Evolutionary conservation across 805 yeast species (phyloP).

Genomic region (Wickerhamiella musiphila): DNA sequence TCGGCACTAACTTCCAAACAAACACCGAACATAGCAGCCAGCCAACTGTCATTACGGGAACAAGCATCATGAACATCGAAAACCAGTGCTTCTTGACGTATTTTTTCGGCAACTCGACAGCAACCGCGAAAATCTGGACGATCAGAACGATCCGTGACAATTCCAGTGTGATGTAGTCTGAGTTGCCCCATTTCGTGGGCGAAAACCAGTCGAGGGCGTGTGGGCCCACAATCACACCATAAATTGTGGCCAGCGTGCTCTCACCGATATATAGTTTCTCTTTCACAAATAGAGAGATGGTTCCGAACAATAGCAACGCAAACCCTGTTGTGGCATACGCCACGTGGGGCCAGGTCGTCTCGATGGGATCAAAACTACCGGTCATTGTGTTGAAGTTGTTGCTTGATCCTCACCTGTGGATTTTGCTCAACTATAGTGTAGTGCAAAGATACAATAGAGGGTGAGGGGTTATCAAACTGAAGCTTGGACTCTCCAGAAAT

Average conservation of each 20-base stretch:
- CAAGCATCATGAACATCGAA: constrained; percentile 52
- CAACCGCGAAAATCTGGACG: constrained; percentile 83
- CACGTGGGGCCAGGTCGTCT: constrained; percentile 51
- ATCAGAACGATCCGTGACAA: constrained; percentile 67
- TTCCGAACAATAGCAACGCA: constrained; percentile 62
- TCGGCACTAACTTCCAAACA: constrained; percentile 61
- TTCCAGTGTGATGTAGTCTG: constrained; percentile 69
- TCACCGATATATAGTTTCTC: constrained; percentile 79
- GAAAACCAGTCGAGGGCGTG: constrained; percentile 69
- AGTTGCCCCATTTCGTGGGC: constrained; percentile 72
- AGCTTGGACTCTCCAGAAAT: too few species aligned
- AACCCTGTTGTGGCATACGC: constrained; percentile 81
- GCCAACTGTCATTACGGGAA: constrained; percentile 82
- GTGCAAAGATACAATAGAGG: too few species aligned
- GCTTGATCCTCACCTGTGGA: too few species aligned
- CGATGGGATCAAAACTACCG: too few species aligned
- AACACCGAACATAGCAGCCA: constrained; percentile 74
- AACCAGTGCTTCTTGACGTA: constrained; percentile 75
- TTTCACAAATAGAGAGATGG: constrained; percentile 65
- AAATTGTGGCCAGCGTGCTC: constrained; percentile 73
- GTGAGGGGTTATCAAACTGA: too few species aligned
- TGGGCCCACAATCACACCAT: constrained; percentile 81
- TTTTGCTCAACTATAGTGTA: too few species aligned
- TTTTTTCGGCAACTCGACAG: constrained; percentile 80
- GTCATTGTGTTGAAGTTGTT: too few species aligned